phyloP scores from a whole-genome alignment of 2,329 filamentous ascomycete species.

The Fusarium denticulatum region DNA sequence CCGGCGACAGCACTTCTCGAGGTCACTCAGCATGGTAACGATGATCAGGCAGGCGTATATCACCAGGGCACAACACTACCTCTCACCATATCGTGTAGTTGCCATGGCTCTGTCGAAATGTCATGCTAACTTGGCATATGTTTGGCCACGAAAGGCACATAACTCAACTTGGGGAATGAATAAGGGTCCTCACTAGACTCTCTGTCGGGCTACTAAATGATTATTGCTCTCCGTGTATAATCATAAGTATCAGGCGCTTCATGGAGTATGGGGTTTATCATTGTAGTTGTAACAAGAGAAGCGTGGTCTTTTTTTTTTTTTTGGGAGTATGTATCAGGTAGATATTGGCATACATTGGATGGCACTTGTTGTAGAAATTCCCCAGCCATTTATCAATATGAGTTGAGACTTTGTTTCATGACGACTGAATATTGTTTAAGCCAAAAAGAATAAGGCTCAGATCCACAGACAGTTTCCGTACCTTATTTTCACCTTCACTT shows the following conservation, averaged over 20 bases:
- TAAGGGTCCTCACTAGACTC: neutral
- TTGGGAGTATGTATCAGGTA: conserved; percentile 4
- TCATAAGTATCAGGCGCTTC: conserved; percentile 7
- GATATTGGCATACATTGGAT: neutral
- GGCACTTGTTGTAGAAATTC: neutral
- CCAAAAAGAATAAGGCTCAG: neutral
- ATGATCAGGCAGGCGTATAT: neutral
- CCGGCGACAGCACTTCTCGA: no score
- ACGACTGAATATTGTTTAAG: neutral
- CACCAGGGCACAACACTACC: neutral
- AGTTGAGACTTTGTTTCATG: neutral
- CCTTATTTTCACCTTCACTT: neutral
- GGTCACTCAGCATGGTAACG: neutral
- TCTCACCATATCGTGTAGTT: neutral
- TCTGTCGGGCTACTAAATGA: neutral
- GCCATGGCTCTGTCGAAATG: neutral
- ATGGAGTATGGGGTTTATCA: conserved; percentile 13
- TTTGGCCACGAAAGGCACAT: neutral
- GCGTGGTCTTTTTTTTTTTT: neutral
- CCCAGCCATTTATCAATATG: neutral
- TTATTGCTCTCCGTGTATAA: neutral
- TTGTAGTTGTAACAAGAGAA: conserved; percentile 8
- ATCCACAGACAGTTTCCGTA: neutral
- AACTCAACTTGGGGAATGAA: neutral
- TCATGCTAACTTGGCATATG: neutral